Evolutionary conservation across 148 eudicot species (phyloP), one percentile per base, ranked within the genome.

Genomic region (Chenopodium formosanum): DNA sequence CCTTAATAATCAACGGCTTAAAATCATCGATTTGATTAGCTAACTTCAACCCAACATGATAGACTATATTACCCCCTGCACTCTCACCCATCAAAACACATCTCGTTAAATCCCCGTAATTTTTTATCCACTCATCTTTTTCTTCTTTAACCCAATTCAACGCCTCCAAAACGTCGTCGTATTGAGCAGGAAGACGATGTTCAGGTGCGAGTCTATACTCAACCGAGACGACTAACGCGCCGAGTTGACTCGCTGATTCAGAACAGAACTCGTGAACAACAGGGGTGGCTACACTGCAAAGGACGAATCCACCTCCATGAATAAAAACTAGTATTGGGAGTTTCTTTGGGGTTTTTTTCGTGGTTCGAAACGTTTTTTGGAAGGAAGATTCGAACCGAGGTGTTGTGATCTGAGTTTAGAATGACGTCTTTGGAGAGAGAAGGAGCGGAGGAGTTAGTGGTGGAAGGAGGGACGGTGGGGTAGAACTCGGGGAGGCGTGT

Each of bases 171-270:
- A 84, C 80, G 77, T 87, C 91, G 40, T 87, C 86, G 81, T 89
- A 89, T 1, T 86, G 87, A 4, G 84, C 86, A 0, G 91, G 91
- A 29, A 89, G 88, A 4, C 91, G 87, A 50, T 82, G 67, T 25
- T 86, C 88, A 0, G 91, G 91, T 2, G 91, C 88, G 4, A 87
- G 83, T 44, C 90, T 85, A 62, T 89, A 89, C n/a, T 84, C 84
- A 2, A 87, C 81, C 4, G 91, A 87, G 5, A 87, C 64, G 0
- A 87, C 83, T 50, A 87, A 19, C 5, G 86, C 88, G 25, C 13
- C 16, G 44, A 78, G 75, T 7, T 31, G 77, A 14, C 40, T 32
- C 50, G 86, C 82, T 20, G 85, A 82, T 14, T 23, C 20, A 53
- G 82, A 63, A 44, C 89, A 82, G 32, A 86, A 86, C 52, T 79